phyloP scores from a whole-genome alignment of 768 basidiomycete genomes.

The Sporobolomyces phaffii region DNA sequence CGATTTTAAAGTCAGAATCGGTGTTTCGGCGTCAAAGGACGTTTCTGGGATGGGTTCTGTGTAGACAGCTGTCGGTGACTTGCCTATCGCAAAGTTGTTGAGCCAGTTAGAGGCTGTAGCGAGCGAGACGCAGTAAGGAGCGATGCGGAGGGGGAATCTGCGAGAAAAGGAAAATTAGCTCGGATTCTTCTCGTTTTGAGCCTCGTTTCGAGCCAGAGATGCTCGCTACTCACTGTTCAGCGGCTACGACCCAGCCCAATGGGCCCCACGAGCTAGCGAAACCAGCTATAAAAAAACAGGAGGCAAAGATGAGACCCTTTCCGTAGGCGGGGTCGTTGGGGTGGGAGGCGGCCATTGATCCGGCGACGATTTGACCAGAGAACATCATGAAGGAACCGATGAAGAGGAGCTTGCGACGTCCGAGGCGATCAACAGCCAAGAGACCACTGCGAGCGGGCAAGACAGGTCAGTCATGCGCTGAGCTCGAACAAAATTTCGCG shows the following conservation, averaged over 20 bases:
- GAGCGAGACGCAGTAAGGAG: slow-evolving; percentile 33
- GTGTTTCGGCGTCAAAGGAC: too few species aligned
- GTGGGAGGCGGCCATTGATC: slow-evolving; percentile 7
- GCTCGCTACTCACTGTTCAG: slow-evolving; percentile 4
- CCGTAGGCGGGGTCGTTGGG: slow-evolving; percentile 28
- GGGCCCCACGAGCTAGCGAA: slow-evolving; percentile 23
- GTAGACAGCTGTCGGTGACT: too few species aligned
- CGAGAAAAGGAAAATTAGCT: too few species aligned
- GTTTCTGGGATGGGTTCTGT: too few species aligned
- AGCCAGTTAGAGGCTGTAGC: slow-evolving; percentile 37
- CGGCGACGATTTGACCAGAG: slow-evolving; percentile 27
- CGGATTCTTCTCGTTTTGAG: too few species aligned
- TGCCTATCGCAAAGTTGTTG: slow-evolving; percentile 23
- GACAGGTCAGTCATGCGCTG: too few species aligned
- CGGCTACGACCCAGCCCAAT: slow-evolving; percentile 15
- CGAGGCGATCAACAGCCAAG: slow-evolving; percentile 28
- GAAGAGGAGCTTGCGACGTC: slow-evolving; percentile 28
- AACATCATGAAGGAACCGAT: slow-evolving; percentile 36
- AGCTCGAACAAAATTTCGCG: too few species aligned
- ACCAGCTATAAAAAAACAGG: slow-evolving; percentile 34
- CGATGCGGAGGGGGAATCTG: slow-evolving; percentile 37
- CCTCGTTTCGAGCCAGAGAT: too few species aligned
- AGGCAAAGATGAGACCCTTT: slow-evolving; percentile 36
- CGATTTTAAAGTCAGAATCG: too few species aligned
- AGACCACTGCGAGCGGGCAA: slow-evolving; percentile 13